Base-by-base conservation (phyloP, 1,284 basidiomycete genomes). In the Moesziomyces sp. region DNA sequence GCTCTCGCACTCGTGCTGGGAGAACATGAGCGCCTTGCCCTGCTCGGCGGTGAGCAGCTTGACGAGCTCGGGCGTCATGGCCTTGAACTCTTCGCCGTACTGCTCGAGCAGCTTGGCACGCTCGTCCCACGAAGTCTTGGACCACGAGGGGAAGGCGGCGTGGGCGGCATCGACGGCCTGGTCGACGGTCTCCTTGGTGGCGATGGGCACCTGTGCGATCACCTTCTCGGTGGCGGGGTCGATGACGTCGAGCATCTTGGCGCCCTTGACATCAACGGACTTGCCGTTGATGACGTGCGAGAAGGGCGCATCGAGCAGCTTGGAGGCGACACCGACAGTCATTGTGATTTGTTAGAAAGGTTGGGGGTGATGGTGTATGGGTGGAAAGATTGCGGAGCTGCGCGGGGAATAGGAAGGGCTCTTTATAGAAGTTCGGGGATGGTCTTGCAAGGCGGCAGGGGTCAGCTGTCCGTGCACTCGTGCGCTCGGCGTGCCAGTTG, bases 241-340 rank as follows among this genome's bases (percentile, higher is more conserved):
- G 46, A 74, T 42, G 23, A 76, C 65, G 28, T 66, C 63, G 28
- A 74, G 51, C 49, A 56, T 58, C 55, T 74, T 74, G 35, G 54
- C 60, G n/a, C 57, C 57, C 24, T 59, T 50, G 21, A 50, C 48
- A 43, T 57, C 60, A 43, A 55, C 46, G 23, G 50, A 35, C 53
- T 75, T 67, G 52, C 72, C 72, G 55, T 75, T 63, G 61, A 75
- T 75, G 33, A 75, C 62, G 42, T 75, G 72, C 23, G 60, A 59
- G 45, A 74, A 76, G 42, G 52, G 55, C 18, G 47, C 55, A 44
- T 66, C 51, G 45, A 75, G 68, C 13, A 66, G 47, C 26, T 66
- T 67, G 35, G 68, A 69, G 46, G 60, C 56, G 30, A 52, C 46
- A 7, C 46, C 52, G 42, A 63, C 56, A 33, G 66, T 42, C 66